Percentiles rank a stretch among this genome's conserved stretches.
phyloP scores from a whole-genome alignment of 2,329 filamentous ascomycete genomes.

The Paecilomyces variotii region DNA sequence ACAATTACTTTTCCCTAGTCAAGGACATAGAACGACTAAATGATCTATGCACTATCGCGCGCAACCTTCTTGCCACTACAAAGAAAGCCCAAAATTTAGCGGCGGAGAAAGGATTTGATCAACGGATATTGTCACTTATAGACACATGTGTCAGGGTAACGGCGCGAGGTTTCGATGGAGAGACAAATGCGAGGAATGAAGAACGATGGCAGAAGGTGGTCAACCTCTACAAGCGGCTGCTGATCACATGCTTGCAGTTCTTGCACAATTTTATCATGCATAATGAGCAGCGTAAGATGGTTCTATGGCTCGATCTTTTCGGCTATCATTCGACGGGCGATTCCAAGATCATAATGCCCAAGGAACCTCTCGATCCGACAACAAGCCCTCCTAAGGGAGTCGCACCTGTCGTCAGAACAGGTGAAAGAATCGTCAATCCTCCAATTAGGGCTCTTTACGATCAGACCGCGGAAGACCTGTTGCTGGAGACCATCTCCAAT shows the following conservation, averaged over 20 bases:
- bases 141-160: slow-evolving; percentile 59
- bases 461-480: slow-evolving; percentile 35
- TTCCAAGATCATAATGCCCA: slow-evolving; percentile 37
- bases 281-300: slow-evolving; percentile 57
- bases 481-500: slow-evolving; percentile 37
- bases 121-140: slow-evolving; percentile 53
- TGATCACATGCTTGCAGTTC: slow-evolving; percentile 60
- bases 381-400: slow-evolving; percentile 28
- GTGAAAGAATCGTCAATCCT: slow-evolving; percentile 35
- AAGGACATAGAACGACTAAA: slow-evolving; percentile 57
- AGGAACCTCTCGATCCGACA: slow-evolving; percentile 32
- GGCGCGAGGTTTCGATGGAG: slow-evolving; percentile 56
- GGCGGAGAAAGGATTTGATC: slow-evolving; percentile 51
- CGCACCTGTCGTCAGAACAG: slow-evolving; percentile 35
- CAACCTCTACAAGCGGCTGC: slow-evolving; percentile 56
- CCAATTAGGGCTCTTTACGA: slow-evolving; percentile 35
- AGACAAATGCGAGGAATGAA: slow-evolving; percentile 53
- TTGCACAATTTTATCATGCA: slow-evolving; percentile 59
- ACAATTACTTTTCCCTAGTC: slow-evolving; percentile 50
- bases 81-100: slow-evolving; percentile 56
- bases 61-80: slow-evolving; percentile 55
- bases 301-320: slow-evolving; percentile 58
- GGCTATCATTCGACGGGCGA: slow-evolving; percentile 46
- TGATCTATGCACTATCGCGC: slow-evolving; percentile 53
- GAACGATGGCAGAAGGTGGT: slow-evolving; percentile 59